Evolutionary conservation across 768 basidiomycete species (phyloP).

Genomic region (Tulasnella sp.): DNA sequence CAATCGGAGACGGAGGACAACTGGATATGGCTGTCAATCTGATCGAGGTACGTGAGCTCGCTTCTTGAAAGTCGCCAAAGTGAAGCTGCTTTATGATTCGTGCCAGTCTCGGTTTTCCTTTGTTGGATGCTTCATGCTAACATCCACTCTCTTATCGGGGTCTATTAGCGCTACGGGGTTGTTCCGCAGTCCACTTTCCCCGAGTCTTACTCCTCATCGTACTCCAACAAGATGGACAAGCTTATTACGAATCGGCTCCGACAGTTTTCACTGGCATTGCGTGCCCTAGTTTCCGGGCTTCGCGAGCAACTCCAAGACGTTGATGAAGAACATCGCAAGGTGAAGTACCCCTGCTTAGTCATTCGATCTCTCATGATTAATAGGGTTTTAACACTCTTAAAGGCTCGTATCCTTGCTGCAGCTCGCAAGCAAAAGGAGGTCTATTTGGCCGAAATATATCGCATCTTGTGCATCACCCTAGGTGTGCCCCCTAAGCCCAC

Average conservation of each 20-base stretch:
- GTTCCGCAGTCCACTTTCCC: conserved; percentile 81
- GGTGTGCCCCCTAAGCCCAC: conserved; percentile 78
- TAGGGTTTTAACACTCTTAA: no score
- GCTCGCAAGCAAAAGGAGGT: conserved; percentile 46
- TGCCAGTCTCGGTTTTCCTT: not conserved
- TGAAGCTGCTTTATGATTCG: not conserved
- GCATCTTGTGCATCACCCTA: conserved; percentile 76
- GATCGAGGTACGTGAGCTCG: conserved; percentile 48
- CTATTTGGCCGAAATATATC: conserved; percentile 79
- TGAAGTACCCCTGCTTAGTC: not conserved
- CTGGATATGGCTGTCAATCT: conserved; percentile 87
- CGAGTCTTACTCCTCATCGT: conserved; percentile 77
- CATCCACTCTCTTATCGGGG: not conserved
- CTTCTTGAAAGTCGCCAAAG: not conserved
- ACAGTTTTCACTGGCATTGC: conserved; percentile 82
- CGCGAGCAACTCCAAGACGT: conserved; percentile 36
- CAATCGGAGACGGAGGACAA: conserved; percentile 89
- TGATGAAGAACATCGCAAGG: conserved; percentile 20
- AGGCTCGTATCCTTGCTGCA: conserved; percentile 45
- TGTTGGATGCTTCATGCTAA: not conserved
- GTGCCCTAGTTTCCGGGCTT: conserved; percentile 56
- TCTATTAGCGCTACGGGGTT: conserved; percentile 66
- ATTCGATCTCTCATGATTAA: not conserved
- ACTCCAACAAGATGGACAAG: conserved; percentile 65
- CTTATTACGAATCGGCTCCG: conserved; percentile 88